These are phyloP conservation scores for Westerdykella aurantiaca DNA, from an alignment of 2,329 filamentous ascomycete species.

Conservation along the genomic window DNA sequence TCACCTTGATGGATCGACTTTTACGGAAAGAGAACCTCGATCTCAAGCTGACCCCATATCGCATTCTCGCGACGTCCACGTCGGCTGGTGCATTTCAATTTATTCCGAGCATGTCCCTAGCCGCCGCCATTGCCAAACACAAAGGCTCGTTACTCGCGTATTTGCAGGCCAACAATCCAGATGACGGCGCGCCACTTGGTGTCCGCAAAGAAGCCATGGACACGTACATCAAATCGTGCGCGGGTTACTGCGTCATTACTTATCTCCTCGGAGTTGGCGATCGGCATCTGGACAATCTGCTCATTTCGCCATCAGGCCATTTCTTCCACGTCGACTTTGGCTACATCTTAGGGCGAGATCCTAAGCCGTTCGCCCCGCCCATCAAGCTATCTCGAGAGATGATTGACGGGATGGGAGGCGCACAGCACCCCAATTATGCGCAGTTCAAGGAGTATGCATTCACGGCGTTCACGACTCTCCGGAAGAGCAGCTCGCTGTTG, in stretches of 20 bases:
- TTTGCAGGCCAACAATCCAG: slow-evolving; percentile 82
- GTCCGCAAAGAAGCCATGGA: slow-evolving; percentile 91
- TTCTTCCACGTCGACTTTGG: slow-evolving; percentile 99
- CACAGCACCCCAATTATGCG: slow-evolving; percentile 71
- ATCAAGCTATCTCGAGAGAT: slow-evolving; percentile 98
- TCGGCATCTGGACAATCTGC: slow-evolving; percentile 88
- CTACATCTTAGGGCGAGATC: slow-evolving; percentile 93
- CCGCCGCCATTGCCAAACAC: slow-evolving; percentile 77
- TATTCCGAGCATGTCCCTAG: slow-evolving; percentile 77
- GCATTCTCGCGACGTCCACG: slow-evolving; percentile 87
- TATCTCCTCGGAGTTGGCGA: slow-evolving; percentile 96
- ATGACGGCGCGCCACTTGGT: slow-evolving; percentile 71
- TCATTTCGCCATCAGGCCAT: slow-evolving; percentile 81
- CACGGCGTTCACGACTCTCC: slow-evolving; percentile 83
- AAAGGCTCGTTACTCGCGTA: slow-evolving; percentile 74
- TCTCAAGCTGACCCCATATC: slow-evolving; percentile 90
- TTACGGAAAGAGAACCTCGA: slow-evolving; percentile 95
- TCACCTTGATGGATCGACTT: slow-evolving; percentile 94
- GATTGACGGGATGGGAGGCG: slow-evolving; percentile 96
- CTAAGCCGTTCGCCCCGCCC: slow-evolving; percentile 91
- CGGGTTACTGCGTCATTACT: slow-evolving; percentile 97
- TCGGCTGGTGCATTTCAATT: slow-evolving; percentile 90
- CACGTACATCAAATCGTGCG: slow-evolving; percentile 91
- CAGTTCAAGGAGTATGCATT: slow-evolving; percentile 96
- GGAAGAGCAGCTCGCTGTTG: slow-evolving; percentile 85